Conservation (phyloP, 768 basidiomycete genomes). For the Pisolithus microcarpus region DNA sequence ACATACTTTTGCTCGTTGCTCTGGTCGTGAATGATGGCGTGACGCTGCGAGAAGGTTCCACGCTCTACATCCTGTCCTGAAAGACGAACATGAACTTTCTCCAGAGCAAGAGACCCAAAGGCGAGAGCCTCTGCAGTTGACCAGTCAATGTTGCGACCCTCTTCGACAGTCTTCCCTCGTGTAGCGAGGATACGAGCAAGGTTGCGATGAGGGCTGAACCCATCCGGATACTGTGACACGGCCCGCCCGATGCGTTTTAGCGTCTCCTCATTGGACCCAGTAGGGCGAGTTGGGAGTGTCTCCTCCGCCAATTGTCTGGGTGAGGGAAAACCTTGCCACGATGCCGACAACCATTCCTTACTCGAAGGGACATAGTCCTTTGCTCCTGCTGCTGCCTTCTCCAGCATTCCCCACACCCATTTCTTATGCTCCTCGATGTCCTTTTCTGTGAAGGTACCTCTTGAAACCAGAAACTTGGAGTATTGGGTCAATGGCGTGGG, state of each 20-base stretch:
- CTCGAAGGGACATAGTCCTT: conserved; percentile 94
- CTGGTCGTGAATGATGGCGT: conserved; percentile 96
- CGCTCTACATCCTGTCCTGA: conserved; percentile 99
- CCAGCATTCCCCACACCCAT: conserved; percentile 99
- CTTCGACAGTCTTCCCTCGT: conserved; percentile 86
- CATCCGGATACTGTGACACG: conserved; percentile 78
- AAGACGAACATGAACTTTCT: conserved; percentile 89
- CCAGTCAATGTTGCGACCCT: conserved; percentile 93
- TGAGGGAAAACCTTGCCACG: conserved; percentile 98
- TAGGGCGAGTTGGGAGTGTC: conserved; percentile 83
- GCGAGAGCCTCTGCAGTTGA: conserved; percentile 97
- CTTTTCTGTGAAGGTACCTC: conserved; percentile 90
- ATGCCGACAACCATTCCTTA: conserved; percentile 96
- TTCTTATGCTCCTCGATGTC: conserved; percentile 98
- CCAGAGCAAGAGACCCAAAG: conserved; percentile 86
- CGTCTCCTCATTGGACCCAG: conserved; percentile 68
- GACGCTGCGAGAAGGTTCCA: conserved; percentile 97
- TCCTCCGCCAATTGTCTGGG: conserved; percentile 92
- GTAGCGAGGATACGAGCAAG: conserved; percentile 84
- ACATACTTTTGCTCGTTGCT: conserved; percentile 84
- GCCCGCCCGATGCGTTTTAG: conserved; percentile 82
- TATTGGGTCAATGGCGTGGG: conserved; percentile 89
- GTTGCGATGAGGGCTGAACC: conserved; percentile 87
- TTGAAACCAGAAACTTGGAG: conserved; percentile 81
- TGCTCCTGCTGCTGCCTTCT: conserved; percentile 86